Percentiles rank a stretch among this genome's conserved stretches.
Conservation (phyloP, 768 basidiomycete genomes). For the Leccinum barrowsii region DNA sequence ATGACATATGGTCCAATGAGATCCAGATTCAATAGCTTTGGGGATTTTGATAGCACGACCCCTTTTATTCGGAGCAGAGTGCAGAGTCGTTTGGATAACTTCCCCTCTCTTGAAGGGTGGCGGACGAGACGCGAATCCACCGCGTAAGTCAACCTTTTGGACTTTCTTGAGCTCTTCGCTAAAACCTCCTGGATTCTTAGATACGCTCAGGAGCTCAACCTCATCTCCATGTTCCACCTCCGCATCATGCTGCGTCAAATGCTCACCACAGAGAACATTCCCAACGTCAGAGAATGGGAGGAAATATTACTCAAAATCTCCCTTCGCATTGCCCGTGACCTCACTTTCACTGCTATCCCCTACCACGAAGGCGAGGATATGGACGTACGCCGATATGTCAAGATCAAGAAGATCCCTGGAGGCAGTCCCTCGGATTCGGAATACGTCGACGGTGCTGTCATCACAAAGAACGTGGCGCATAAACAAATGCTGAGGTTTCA, state of each 20-base stretch:
- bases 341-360: slow-evolving; percentile 68
- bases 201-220: slow-evolving; percentile 79
- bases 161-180: slow-evolving; percentile 2
- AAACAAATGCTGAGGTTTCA: slow-evolving; percentile 87
- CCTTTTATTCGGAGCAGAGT: slow-evolving; percentile 85
- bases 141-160: slow-evolving; percentile 53
- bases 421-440: slow-evolving; percentile 91
- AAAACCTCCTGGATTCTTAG: slow-evolving; percentile 34
- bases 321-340: slow-evolving; percentile 79
- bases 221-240: slow-evolving; percentile 84
- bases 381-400: slow-evolving; percentile 93
- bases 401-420: slow-evolving; percentile 98
- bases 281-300: slow-evolving; percentile 86
- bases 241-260: slow-evolving; percentile 90
- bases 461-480: slow-evolving; percentile 97
- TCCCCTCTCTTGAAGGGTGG: slow-evolving; percentile 68
- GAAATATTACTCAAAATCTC: slow-evolving; percentile 76
- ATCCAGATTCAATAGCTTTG: slow-evolving; percentile 67
- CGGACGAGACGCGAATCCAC: slow-evolving; percentile 85
- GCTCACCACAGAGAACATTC: slow-evolving; percentile 77
- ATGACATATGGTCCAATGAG: slow-evolving; percentile 45
- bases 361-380: slow-evolving; percentile 88
- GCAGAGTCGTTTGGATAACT: slow-evolving; percentile 68
- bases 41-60: slow-evolving; percentile 67
- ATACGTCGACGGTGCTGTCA: slow-evolving; percentile 94